Evolutionary conservation across 2,329 filamentous ascomycete genomes (phyloP), one percentile per base, ranked within the genome.

Genomic region (Sporothrix pallida): DNA sequence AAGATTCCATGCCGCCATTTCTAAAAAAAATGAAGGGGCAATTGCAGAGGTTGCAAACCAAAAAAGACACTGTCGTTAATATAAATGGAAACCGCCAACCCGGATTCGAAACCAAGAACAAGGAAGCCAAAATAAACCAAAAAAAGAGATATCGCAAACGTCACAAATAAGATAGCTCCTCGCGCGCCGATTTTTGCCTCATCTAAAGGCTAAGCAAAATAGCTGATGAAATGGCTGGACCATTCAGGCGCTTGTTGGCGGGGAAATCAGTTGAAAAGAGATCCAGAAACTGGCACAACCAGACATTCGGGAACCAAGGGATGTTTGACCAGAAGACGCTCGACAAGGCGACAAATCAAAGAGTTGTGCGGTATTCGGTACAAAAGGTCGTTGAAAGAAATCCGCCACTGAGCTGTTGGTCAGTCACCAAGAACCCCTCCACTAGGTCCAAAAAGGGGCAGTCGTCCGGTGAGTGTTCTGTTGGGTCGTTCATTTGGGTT

Each of bases 1-100:
- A 67, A n/a, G 13, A 70, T 15, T 31, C n/a, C 56, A 52, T 52
- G 46, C 70, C 56, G 44, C 70, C 56, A 63, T 56, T 37, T 71
- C 56, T 63, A 71, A 63, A 26, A 26, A 50, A 20, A 31, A 52
- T 15, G 17, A 63, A 46, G 23, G 15, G 52, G 2, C 15, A 52
- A 13, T 31, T 52, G 44, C 52, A 31, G 65, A 37, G 52, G 48
- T n/a, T 15, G 52, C 60, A 60, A 31, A 50, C 12, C 5, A 44
- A 37, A 37, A 37, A 37, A 71, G 54, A 60, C 12, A 46, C 23
- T 67, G 42, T 48, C 62, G 12, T 67, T 9, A 26, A 48, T 13
- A 23, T 37, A 23, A 20, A 48, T 26, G 42, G 44, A 46, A 20
- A 42, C 60, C 37, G 26, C 13, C 52, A 50, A 68, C 46, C 23